A percentile compares a stretch with the other conserved stretches of the same genome.
These are phyloP conservation scores for Lasiosphaeris hirsuta DNA, from an alignment of 495 filamentous ascomycete genomes.

Conservation along the genomic window DNA sequence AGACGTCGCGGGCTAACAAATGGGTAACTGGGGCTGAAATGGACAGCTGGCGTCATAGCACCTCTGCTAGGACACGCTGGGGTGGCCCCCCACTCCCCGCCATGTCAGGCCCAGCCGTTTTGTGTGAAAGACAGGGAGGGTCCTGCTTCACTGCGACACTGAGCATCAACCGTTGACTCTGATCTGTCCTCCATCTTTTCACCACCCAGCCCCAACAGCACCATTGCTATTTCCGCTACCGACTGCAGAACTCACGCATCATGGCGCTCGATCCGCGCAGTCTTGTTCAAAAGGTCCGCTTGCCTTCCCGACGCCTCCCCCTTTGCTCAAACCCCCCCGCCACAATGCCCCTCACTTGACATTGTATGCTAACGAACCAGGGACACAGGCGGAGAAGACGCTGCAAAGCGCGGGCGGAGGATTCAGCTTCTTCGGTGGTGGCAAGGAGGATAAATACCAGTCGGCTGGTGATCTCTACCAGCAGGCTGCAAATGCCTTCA, in stretches of 20 bases:
- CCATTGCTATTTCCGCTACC: background rate
- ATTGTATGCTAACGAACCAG: constrained; percentile 24
- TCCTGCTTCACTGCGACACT: too few relatives aligned
- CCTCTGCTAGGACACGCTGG: background rate
- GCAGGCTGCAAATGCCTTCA: constrained; percentile 79
- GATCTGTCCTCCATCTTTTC: background rate
- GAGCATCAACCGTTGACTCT: background rate
- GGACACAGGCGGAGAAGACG: constrained; percentile 72
- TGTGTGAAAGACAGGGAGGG: too few relatives aligned
- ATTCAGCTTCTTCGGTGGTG: constrained; percentile 69
- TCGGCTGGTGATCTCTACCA: constrained; percentile 76
- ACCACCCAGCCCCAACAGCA: background rate
- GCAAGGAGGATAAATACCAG: constrained; percentile 74
- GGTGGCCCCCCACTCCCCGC: constrained; percentile 4
- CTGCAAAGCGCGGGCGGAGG: constrained; percentile 65
- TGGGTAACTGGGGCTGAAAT: background rate
- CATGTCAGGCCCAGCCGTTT: background rate
- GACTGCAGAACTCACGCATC: constrained; percentile 17
- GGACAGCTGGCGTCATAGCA: background rate
- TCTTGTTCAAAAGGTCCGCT: constrained; percentile 43
- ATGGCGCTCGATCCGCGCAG: constrained; percentile 49
- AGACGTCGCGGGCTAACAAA: background rate
- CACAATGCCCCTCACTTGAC: constrained; percentile 14
- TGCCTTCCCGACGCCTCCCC: too few relatives aligned
- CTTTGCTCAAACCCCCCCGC: constrained; percentile 15